Percentiles rank a stretch among this genome's conserved stretches.
Evolutionary conservation across 352 stramenopile genomes (phyloP).

Genomic region (Pythium apleroticum): DNA sequence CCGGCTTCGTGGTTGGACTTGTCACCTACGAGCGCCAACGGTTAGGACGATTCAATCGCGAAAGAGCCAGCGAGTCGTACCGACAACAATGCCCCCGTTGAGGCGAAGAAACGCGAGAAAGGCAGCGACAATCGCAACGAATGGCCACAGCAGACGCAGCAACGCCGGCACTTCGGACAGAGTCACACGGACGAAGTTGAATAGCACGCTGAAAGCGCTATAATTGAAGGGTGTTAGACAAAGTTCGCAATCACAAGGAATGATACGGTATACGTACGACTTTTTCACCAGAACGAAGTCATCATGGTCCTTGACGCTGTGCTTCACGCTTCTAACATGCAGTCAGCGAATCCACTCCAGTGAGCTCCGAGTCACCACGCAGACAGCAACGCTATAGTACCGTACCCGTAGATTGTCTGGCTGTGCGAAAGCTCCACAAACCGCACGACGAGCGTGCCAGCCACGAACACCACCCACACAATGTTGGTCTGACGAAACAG

Average conservation of each 20-base stretch:
- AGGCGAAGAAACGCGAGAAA: slow-evolving; percentile 68
- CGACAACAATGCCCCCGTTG: slow-evolving; percentile 82
- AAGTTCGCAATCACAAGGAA: no score
- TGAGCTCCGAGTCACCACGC: neutral
- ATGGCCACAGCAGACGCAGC: slow-evolving; percentile 70
- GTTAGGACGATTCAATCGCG: neutral
- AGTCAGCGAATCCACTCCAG: neutral
- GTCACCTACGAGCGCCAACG: slow-evolving; percentile 45
- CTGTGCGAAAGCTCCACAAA: slow-evolving; percentile 65
- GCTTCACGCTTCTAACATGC: neutral
- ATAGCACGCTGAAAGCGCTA: slow-evolving; percentile 39
- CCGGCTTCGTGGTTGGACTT: slow-evolving; percentile 81
- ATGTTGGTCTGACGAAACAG: slow-evolving; percentile 92
- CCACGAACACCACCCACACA: slow-evolving; percentile 88
- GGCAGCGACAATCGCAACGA: slow-evolving; percentile 47
- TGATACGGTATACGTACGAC: neutral
- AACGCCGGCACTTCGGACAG: slow-evolving; percentile 50
- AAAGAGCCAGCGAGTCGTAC: slow-evolving; percentile 30
- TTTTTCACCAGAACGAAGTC: neutral
- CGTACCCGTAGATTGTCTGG: slow-evolving; percentile 73
- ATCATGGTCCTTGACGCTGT: neutral
- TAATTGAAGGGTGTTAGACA: no score
- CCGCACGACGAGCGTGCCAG: slow-evolving; percentile 69
- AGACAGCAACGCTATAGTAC: neutral
- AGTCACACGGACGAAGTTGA: slow-evolving; percentile 64